Percentiles rank a stretch among this genome's conserved stretches.
Conservation (phyloP, 2,329 filamentous ascomycete genomes). For the Coniochaeta pulveracea region DNA sequence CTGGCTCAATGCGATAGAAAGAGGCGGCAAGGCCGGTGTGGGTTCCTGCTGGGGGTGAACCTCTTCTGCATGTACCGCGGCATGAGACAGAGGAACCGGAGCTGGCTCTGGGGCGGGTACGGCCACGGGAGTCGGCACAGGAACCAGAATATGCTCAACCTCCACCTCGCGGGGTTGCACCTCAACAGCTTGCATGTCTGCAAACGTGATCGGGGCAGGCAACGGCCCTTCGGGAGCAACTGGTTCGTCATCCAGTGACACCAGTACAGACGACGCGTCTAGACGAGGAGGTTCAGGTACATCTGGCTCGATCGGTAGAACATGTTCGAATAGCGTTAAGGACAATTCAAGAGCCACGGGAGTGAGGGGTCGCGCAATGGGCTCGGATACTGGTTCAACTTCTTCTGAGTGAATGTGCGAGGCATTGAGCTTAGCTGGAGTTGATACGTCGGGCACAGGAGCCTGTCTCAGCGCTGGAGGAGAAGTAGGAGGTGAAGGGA, state of each 20-base stretch:
- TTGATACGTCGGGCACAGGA: slow-evolving; percentile 15
- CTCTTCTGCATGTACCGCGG: slow-evolving; percentile 17
- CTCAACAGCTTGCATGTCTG: slow-evolving; percentile 19
- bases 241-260: slow-evolving; percentile 9
- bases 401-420: slow-evolving; percentile 32
- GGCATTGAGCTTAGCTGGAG: slow-evolving; percentile 25
- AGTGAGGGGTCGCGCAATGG: slow-evolving; percentile 17
- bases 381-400: slow-evolving; percentile 30
- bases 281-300: slow-evolving; percentile 4
- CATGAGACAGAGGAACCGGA: slow-evolving; percentile 18
- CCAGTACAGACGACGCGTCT: slow-evolving; percentile 3
- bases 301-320: slow-evolving; percentile 14
- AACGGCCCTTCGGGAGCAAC: slow-evolving; percentile 12
- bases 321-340: slow-evolving; percentile 8
- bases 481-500: slow-evolving; percentile 41
- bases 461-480: slow-evolving; percentile 14
- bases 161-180: slow-evolving; percentile 17
- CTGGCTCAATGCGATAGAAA: neutral
- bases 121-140: neutral
- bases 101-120: slow-evolving; percentile 4
- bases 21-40: too few relatives aligned
- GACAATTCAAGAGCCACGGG: slow-evolving; percentile 9
- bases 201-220: slow-evolving; percentile 19
- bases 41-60: slow-evolving; percentile 18
- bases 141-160: slow-evolving; percentile 2